Evolutionary conservation across 2,329 filamentous ascomycete genomes (phyloP), one percentile per base, ranked within the genome.

Genomic region (Talaromyces sp.): DNA sequence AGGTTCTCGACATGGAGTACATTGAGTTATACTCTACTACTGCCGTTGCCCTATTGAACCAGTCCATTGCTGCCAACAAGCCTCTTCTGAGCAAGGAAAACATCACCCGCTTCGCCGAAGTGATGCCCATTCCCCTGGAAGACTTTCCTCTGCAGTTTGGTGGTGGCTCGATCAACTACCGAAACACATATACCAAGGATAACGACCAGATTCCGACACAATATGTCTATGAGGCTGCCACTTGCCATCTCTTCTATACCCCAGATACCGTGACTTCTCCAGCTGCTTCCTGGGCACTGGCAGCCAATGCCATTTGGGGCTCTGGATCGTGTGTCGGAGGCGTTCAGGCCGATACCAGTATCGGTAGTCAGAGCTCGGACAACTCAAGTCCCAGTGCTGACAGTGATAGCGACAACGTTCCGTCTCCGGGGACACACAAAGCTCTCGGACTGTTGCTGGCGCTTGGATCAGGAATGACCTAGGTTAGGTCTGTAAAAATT

Each of bases 231-330:
- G 81, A 86, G 62, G 79, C 82, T 0, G 81, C 84, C 1, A 81
- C 84, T 64, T 87, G 84, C 62, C 76, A 83, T 5, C 68, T 87
- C 5, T 87, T 79, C 66, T 86, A 81, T 64, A 84, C 84, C 2
- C 70, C 75, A 14, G 69, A 73, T 3, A 85, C 83, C 73, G 69
- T 82, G 13, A 71, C 74, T 2, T 77, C 84, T 59, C 77, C 82
- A 2, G 73, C 74, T 0, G 71, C 70, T 24, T 66, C 83, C 31
- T 87, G 85, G 84, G 73, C 72, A 27, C 73, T 71, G 6, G 75
- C 75, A 31, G 73, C 72, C 1, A 70, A 71, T 14, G 69, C 60
- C 21, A 55, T 27, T 19, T 58, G 55, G 59, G 59, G 55, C 11
- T 46, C 32, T 4, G 32, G 31, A 6, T 32, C 50, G 11, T 58